phyloP scores from a whole-genome alignment of 1,139 yeast species.

The Geotrichum candidum region DNA sequence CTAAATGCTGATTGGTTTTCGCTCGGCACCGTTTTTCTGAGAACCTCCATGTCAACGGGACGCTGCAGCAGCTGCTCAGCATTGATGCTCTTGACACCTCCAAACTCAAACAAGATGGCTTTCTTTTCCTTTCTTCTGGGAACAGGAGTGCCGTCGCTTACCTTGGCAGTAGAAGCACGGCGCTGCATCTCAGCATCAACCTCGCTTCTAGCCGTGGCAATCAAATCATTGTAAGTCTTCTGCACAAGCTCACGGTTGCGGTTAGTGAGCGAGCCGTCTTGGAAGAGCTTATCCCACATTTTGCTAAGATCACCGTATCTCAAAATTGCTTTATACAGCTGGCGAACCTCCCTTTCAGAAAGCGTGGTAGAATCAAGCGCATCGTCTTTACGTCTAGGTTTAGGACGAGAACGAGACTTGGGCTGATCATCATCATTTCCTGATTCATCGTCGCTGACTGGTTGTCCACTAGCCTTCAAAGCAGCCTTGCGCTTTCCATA shows the following conservation, averaged over 20 bases:
- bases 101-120: conserved; percentile 84
- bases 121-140: conserved; percentile 68
- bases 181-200: conserved; percentile 63
- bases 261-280: conserved; percentile 83
- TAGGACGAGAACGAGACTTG: conserved; percentile 30
- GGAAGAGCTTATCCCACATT: conserved; percentile 83
- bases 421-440: conserved; percentile 32
- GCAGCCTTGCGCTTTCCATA: conserved; percentile 72
- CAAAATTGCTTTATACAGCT: conserved; percentile 75
- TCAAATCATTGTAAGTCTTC: conserved; percentile 67
- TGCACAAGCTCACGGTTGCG: conserved; percentile 80
- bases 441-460: conserved; percentile 38
- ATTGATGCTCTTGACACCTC: conserved; percentile 81
- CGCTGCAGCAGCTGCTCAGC: conserved; percentile 82
- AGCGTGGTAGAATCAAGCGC: conserved; percentile 50
- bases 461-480: conserved; percentile 42
- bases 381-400: conserved; percentile 30
- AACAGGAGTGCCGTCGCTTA: conserved; percentile 4
- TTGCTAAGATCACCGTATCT: conserved; percentile 74
- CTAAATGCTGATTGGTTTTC: conserved; percentile 43
- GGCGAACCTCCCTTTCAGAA: conserved; percentile 82
- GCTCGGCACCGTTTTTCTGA: conserved; percentile 54
- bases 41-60: conserved; percentile 70
- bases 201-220: conserved; percentile 54
- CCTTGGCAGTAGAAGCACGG: conserved; percentile 52